phyloP scores from a whole-genome alignment of 2,329 filamentous ascomycete genomes.

The Aureobasidium leucospermi region DNA sequence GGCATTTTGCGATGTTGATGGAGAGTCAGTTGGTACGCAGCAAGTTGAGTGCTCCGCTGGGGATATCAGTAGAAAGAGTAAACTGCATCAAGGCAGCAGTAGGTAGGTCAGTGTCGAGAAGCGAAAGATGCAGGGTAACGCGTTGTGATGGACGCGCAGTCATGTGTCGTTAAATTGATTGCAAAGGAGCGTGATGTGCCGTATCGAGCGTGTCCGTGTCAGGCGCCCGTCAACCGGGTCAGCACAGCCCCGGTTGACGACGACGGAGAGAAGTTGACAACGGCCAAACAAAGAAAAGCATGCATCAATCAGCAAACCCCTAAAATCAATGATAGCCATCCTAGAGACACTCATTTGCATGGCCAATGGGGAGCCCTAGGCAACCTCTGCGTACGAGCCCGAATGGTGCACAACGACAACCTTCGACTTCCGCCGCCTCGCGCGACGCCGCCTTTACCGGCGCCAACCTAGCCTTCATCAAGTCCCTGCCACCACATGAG shows the following conservation, averaged over 20 bases:
- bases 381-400: slow-evolving; percentile 6
- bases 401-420: slow-evolving; percentile 17
- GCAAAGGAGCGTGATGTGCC: background rate
- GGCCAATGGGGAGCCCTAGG: slow-evolving; percentile 11
- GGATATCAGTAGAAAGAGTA: background rate
- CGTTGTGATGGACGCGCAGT: background rate
- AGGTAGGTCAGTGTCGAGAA: background rate
- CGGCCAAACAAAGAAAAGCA: background rate
- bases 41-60: slow-evolving; percentile 6
- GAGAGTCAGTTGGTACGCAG: background rate
- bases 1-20: slow-evolving; percentile 22
- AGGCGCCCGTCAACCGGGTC: background rate
- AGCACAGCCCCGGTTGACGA: slow-evolving; percentile 1
- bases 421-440: background rate
- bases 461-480: slow-evolving; percentile 42
- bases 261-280: background rate
- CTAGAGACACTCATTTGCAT: background rate
- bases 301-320: background rate
- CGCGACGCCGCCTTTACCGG: slow-evolving; percentile 40
- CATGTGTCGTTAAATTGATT: background rate
- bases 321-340: background rate
- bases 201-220: background rate
- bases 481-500: slow-evolving; percentile 24
- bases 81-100: slow-evolving; percentile 2
- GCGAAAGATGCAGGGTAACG: background rate